A percentile compares a stretch with the other conserved stretches of the same genome.
Evolutionary conservation across 2,329 filamentous ascomycete genomes (phyloP).

Genomic region (Hypocrella siamensis): DNA sequence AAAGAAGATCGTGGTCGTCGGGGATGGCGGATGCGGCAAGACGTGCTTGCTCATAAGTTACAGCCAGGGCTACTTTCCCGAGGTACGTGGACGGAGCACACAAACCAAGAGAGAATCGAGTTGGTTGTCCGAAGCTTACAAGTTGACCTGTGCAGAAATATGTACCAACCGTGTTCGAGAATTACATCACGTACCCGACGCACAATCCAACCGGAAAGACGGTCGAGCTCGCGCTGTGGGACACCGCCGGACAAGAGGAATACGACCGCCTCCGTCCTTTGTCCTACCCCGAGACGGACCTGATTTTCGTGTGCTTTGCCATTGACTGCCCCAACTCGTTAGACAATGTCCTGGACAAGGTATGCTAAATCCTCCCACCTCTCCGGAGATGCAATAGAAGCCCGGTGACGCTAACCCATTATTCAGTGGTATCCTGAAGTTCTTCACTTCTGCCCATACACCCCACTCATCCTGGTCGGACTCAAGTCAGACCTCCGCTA

Average conservation of each 20-base stretch:
- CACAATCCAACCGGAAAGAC: conserved; percentile 82
- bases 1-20: conserved; percentile 98
- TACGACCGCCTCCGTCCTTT: conserved; percentile 92
- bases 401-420: conserved; percentile 2
- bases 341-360: conserved; percentile 98
- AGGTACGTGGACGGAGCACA: conserved; percentile 42
- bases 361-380: conserved; percentile 20
- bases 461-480: conserved; percentile 85
- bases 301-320: conserved; percentile 97
- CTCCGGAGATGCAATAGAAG: neutral
- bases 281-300: conserved; percentile 94
- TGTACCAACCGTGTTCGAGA: conserved; percentile 96
- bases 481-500: conserved; percentile 92
- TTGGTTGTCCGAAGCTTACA: no score
- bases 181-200: conserved; percentile 96
- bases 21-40: conserved; percentile 96
- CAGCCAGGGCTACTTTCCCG: conserved; percentile 95
- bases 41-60: conserved; percentile 98
- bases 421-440: conserved; percentile 97
- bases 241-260: conserved; percentile 96
- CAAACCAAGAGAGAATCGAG: no score
- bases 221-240: conserved; percentile 93
- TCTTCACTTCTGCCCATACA: conserved; percentile 95
- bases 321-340: conserved; percentile 97
- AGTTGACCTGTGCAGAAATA: conserved; percentile 62